Conservation (phyloP, 202 grass and related monocot species). For the Brachypodium distachyon region DNA sequence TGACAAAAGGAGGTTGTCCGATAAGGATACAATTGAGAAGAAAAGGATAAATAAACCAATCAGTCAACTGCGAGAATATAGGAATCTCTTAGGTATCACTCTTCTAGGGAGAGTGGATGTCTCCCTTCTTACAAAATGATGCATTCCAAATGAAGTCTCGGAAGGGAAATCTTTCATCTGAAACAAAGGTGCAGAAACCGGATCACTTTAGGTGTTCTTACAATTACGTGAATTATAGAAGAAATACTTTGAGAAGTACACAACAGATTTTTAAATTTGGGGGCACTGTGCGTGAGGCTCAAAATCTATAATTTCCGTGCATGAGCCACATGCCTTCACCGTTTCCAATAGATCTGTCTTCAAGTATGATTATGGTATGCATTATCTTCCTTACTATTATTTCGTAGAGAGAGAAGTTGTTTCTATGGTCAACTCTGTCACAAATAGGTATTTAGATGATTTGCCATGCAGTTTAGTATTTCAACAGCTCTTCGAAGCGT, state of each 20-base stretch:
- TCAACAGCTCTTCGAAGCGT: neutral
- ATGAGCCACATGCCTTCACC: constrained; percentile 6
- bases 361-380: neutral
- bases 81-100: neutral
- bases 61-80: neutral
- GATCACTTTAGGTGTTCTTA: neutral
- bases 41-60: neutral
- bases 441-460: neutral
- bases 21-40: neutral
- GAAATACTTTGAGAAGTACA: constrained; percentile 18
- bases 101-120: neutral
- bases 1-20: neutral
- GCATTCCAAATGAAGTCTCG: neutral
- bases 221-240: neutral
- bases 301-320: constrained; percentile 5
- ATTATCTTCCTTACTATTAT: neutral
- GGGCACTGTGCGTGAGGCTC: constrained; percentile 7
- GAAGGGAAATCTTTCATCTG: too few relatives aligned
- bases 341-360: constrained; percentile 22
- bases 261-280: constrained; percentile 23
- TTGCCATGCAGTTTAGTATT: neutral
- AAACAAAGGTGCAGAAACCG: neutral
- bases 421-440: neutral
- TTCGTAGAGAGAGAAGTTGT: neutral
- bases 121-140: neutral